phyloP scores from a whole-genome alignment of 2,329 filamentous ascomycete genomes.

The Gaeumannomyces sp. region DNA sequence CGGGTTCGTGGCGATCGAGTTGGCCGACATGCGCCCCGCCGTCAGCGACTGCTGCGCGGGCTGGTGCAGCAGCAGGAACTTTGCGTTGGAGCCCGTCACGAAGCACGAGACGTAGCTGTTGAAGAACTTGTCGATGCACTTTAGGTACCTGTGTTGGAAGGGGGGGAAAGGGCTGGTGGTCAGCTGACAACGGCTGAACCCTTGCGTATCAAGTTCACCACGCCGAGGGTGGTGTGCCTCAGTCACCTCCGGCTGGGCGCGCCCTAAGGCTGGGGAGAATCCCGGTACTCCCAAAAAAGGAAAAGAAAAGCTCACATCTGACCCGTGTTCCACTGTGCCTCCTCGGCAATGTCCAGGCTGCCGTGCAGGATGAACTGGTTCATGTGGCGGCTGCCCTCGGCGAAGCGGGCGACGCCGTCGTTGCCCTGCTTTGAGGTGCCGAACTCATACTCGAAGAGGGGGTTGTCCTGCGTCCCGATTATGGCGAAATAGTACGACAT shows the following conservation, averaged over 20 bases:
- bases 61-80: constrained; percentile 91
- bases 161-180: constrained; percentile 12
- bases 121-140: constrained; percentile 94
- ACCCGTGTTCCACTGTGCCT: constrained; percentile 86
- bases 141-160: constrained; percentile 70
- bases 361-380: constrained; percentile 98
- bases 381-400: constrained; percentile 81
- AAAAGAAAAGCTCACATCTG: constrained; percentile 56
- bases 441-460: constrained; percentile 94
- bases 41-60: constrained; percentile 36
- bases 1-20: constrained; percentile 74
- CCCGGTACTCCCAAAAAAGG: neutral
- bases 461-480: constrained; percentile 90
- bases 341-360: constrained; percentile 89
- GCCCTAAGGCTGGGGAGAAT: too few species aligned
- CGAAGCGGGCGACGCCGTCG: constrained; percentile 85
- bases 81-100: constrained; percentile 84
- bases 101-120: constrained; percentile 94
- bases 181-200: neutral
- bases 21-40: constrained; percentile 45
- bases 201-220: too few species aligned
- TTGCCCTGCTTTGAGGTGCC: constrained; percentile 94
- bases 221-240: too few species aligned
- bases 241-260: too few species aligned
- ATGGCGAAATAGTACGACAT: constrained; percentile 99